These are phyloP conservation scores for Prunus mongolica DNA, from an alignment of 306 rosid genomes.

Conservation along the genomic window DNA sequence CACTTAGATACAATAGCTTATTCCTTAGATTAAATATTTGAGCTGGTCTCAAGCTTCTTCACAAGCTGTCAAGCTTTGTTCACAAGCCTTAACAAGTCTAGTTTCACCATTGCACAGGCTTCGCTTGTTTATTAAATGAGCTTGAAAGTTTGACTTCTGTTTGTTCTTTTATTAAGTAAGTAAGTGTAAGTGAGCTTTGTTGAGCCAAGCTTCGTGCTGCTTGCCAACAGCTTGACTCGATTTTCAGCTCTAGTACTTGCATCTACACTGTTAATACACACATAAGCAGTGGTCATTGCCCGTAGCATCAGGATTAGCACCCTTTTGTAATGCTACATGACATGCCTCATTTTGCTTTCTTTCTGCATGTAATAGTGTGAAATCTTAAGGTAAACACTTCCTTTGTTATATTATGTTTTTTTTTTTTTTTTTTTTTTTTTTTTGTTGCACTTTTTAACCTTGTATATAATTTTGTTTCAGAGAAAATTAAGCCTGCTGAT, in stretches of 20 bases:
- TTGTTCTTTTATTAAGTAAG: not conserved
- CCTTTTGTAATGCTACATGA: not conserved
- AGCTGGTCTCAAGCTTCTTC: not conserved
- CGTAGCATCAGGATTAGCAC: not conserved
- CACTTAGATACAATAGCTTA: not conserved
- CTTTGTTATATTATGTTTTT: not conserved
- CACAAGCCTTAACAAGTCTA: not conserved
- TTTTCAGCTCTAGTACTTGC: not conserved
- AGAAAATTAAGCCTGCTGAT: slow-evolving; percentile 89
- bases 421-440: not conserved
- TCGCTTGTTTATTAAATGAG: not conserved
- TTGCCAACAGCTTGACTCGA: not conserved
- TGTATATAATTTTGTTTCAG: slow-evolving; percentile 44
- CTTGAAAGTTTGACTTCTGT: not conserved
- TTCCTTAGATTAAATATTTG: not conserved
- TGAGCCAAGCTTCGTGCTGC: not conserved
- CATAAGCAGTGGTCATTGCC: not conserved
- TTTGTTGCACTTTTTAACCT: slow-evolving; percentile 20
- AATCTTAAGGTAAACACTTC: not conserved
- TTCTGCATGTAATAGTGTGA: not conserved
- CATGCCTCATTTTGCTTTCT: not conserved
- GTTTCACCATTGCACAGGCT: not conserved
- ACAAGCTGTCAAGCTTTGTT: not conserved
- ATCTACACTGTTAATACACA: not conserved
- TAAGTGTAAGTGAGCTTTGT: not conserved